phyloP scores from a whole-genome alignment of 2,329 filamentous ascomycete species.

The Colletotrichum kahawae region DNA sequence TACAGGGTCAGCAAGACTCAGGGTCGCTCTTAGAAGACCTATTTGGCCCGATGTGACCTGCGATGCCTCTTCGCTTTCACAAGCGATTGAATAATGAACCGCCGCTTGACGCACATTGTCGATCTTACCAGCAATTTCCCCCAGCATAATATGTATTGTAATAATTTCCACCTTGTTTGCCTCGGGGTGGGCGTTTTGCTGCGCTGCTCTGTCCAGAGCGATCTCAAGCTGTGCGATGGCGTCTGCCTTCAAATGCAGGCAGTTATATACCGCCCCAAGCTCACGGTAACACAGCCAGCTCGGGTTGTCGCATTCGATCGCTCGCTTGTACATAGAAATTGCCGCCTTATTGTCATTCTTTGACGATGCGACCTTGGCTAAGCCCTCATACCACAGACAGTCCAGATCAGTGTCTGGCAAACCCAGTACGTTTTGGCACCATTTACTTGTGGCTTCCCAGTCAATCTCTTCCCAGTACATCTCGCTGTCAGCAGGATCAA shows the following conservation, averaged over 20 bases:
- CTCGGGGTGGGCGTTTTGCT: neutral
- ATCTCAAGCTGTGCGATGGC: neutral
- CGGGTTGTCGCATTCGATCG: neutral
- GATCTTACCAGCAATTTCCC: neutral
- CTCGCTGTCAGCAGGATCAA: too few species aligned
- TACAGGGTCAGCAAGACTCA: neutral
- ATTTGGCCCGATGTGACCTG: neutral
- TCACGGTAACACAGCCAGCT: neutral
- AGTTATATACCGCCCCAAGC: neutral
- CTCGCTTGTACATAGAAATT: neutral
- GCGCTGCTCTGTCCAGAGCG: neutral
- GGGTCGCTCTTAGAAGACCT: neutral
- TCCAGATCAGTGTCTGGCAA: neutral
- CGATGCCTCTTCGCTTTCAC: neutral
- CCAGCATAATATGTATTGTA: neutral
- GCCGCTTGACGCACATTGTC: neutral
- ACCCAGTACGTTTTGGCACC: neutral
- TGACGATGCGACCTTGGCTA: neutral
- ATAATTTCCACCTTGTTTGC: neutral
- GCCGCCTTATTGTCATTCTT: neutral
- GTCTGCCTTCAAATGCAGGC: neutral
- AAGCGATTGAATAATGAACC: neutral
- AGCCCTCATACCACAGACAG: neutral
- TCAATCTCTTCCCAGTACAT: neutral
- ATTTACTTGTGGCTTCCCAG: neutral